A percentile compares a stretch with the other conserved stretches of the same genome.
These are phyloP conservation scores for Fusarium multiceps DNA, from an alignment of 2,329 filamentous ascomycete species.

Conservation along the genomic window DNA sequence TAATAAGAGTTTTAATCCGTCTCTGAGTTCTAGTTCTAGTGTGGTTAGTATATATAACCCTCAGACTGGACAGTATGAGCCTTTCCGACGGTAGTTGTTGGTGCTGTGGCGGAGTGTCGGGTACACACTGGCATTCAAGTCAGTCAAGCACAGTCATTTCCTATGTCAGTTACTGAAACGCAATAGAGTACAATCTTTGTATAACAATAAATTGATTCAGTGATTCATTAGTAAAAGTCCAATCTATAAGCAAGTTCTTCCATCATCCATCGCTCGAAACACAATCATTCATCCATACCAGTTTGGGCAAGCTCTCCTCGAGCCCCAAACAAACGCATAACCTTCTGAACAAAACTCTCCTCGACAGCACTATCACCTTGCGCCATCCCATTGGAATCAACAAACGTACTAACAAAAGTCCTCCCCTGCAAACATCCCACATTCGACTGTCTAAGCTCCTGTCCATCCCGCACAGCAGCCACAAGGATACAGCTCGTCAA, in stretches of 20 bases:
- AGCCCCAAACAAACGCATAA: constrained; percentile 1
- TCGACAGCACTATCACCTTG: background rate
- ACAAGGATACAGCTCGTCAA: constrained; percentile 36
- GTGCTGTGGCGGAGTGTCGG: background rate
- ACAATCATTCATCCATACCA: background rate
- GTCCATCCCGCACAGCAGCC: constrained; percentile 29
- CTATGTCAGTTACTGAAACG: background rate
- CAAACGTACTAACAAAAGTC: constrained; percentile 29
- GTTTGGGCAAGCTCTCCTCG: background rate
- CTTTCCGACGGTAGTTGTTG: background rate
- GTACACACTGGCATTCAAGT: background rate
- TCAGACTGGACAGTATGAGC: constrained; percentile 18
- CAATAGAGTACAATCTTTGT: background rate
- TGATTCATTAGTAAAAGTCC: background rate
- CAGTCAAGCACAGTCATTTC: background rate
- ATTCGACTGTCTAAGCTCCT: constrained; percentile 40
- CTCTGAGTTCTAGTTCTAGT: constrained; percentile 16
- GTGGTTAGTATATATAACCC: constrained; percentile 20
- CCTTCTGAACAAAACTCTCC: constrained; percentile 18
- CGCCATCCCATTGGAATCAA: constrained; percentile 3
- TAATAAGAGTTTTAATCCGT: constrained; percentile 18
- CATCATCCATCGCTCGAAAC: background rate
- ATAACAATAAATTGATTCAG: background rate
- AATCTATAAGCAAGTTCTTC: background rate
- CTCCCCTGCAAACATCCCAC: constrained; percentile 30